phyloP scores from a whole-genome alignment of 208 protist genomes.

The Leishmania tarentolae region DNA sequence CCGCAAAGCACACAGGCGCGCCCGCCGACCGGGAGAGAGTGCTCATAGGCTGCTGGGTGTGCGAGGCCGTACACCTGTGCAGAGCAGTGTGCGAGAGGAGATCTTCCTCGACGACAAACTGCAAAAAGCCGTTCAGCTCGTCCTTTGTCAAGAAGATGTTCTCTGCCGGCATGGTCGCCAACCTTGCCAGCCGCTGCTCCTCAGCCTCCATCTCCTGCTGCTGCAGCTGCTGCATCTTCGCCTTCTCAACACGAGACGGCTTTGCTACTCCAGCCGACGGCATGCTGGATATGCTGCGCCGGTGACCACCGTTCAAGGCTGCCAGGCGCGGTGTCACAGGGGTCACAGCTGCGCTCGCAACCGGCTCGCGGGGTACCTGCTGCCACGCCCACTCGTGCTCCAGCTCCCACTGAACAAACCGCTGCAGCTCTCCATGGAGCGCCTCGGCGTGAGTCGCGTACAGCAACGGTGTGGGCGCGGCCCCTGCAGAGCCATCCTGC shows the following conservation, averaged over 20 bases:
- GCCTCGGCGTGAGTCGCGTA: constrained; percentile 23
- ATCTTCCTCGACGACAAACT: constrained; percentile 46
- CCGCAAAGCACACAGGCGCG: constrained; percentile 22
- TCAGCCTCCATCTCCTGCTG: constrained; percentile 67
- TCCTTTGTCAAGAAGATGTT: constrained; percentile 69
- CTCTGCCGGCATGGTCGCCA: constrained; percentile 58
- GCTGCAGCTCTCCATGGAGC: constrained; percentile 28
- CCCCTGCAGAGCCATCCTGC: constrained; percentile 22
- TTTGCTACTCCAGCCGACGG: constrained; percentile 25
- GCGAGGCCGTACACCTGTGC: constrained; percentile 30
- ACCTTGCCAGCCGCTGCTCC: constrained; percentile 39
- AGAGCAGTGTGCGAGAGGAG: constrained; percentile 65
- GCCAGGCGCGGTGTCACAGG: not conserved
- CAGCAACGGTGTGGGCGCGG: not conserved
- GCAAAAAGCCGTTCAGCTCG: constrained; percentile 49
- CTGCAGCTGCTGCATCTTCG: constrained; percentile 45
- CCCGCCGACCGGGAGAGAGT: constrained; percentile 11
- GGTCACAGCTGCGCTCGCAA: not conserved
- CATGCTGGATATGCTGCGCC: constrained; percentile 3
- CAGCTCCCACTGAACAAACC: constrained; percentile 54
- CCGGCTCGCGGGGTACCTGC: constrained; percentile 43
- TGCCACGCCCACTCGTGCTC: constrained; percentile 63
- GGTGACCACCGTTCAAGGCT: not conserved
- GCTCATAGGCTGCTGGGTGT: constrained; percentile 6
- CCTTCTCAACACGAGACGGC: constrained; percentile 39